Evolutionary conservation across 2,329 filamentous ascomycete species (phyloP).

Genomic region (Aureobasidium musti): DNA sequence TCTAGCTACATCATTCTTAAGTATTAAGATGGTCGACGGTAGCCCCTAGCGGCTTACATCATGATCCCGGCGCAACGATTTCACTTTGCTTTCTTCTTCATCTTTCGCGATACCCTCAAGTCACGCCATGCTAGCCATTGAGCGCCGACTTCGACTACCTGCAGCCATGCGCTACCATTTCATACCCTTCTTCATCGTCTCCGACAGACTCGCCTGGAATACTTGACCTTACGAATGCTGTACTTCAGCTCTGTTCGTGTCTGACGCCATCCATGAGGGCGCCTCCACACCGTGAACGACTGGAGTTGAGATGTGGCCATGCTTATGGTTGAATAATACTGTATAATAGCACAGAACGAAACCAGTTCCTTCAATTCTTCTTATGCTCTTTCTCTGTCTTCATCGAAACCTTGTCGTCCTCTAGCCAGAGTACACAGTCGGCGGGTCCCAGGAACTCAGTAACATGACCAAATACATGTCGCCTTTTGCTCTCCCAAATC

Average conservation of each 20-base stretch:
- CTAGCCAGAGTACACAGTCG: too few relatives aligned
- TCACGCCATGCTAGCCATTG: conserved; percentile 25
- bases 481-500: too few relatives aligned
- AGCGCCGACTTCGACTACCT: conserved; percentile 11
- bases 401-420: not conserved
- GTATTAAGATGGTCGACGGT: conserved; percentile 58
- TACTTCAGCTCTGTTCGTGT: not conserved
- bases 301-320: not conserved
- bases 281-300: not conserved
- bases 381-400: not conserved
- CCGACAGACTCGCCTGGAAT: not conserved
- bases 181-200: not conserved
- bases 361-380: not conserved
- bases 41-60: not conserved
- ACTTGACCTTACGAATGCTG: not conserved
- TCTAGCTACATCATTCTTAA: conserved; percentile 81
- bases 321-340: conserved; percentile 23
- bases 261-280: not conserved
- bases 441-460: too few relatives aligned
- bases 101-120: conserved; percentile 41
- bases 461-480: too few relatives aligned
- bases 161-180: conserved; percentile 5
- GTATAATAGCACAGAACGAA: conserved; percentile 25
- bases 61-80: conserved; percentile 15
- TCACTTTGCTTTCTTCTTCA: conserved; percentile 7